These are phyloP conservation scores for Aspergillus caelatus DNA, from an alignment of 2,329 filamentous ascomycete species.

Conservation along the genomic window DNA sequence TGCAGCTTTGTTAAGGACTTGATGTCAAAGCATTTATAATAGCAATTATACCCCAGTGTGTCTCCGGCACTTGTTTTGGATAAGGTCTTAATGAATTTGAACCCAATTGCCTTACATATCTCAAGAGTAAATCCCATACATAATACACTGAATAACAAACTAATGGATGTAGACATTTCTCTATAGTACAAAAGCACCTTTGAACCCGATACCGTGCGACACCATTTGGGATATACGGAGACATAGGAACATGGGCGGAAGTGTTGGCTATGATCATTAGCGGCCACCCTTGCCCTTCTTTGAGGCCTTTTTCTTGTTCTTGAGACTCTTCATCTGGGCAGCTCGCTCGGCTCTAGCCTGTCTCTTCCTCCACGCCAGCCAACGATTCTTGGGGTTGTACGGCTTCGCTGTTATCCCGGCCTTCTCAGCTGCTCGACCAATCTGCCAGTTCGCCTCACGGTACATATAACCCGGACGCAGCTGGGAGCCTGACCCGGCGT, in stretches of 20 bases:
- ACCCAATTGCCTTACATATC: not conserved
- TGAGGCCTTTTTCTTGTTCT: slow-evolving; percentile 47
- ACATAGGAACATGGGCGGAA: slow-evolving; percentile 11
- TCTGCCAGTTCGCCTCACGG: slow-evolving; percentile 68
- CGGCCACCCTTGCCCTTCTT: slow-evolving; percentile 41
- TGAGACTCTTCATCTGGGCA: slow-evolving; percentile 58
- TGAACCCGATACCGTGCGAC: slow-evolving; percentile 16
- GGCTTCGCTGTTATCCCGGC: slow-evolving; percentile 58
- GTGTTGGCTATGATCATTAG: slow-evolving; percentile 22
- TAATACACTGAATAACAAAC: slow-evolving; percentile 11
- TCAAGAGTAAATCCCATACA: not conserved
- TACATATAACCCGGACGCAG: slow-evolving; percentile 64
- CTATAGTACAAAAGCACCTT: slow-evolving; percentile 39
- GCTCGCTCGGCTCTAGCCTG: slow-evolving; percentile 52
- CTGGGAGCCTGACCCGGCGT: slow-evolving; percentile 33
- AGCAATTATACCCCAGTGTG: not conserved
- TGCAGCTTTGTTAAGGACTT: not conserved
- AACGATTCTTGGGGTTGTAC: slow-evolving; percentile 63
- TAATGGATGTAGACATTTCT: slow-evolving; percentile 23
- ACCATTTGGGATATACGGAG: slow-evolving; percentile 18
- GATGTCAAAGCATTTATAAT: not conserved
- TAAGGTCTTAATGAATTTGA: not conserved
- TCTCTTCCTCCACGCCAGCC: slow-evolving; percentile 67
- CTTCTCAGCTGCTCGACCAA: slow-evolving; percentile 65
- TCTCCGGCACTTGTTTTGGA: not conserved